Base-by-base conservation (phyloP, 768 basidiomycete genomes). In the Phlebiopsis flavidoalba region DNA sequence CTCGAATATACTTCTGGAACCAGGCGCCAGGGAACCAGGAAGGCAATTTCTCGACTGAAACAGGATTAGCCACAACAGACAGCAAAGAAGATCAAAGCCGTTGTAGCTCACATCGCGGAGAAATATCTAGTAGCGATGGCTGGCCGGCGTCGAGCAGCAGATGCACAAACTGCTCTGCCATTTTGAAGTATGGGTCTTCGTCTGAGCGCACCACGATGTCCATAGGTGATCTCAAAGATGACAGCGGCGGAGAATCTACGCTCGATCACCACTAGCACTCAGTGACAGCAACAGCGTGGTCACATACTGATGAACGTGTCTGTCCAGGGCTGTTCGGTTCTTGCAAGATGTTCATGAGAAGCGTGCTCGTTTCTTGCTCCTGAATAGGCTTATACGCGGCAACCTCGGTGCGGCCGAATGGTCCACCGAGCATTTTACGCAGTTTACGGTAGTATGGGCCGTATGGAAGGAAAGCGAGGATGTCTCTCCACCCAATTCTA, bases 181-280 rank as follows among this genome's bases (percentile, higher is more conserved):
- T 51, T 17, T 64, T 55, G n/a, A 74, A 66, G 61, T 67, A 70
- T 19, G 65, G 47, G 60, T 75, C 74, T 17, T 74, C 66, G 12
- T 65, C 45, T n/a, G 70, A 70, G 17, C 56, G 48, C 22, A 74
- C 68, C n/a, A 3, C 64, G 66, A 57, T 73, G 70, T 1, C 73
- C 74, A 49, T 75, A 75, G 7, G 71, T 64, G 22, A 72, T 68
- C 15, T 72, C 69, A 62, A 74, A 63, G 58, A 75, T 70, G 5
- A 65, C 63, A 10, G 69, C 71, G 4, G 69, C 67, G 14, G 69
- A 61, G 59, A 69, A 72, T 26, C 43, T 50, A 19, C 10, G 12
- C 33, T 49, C 19, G 10, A 49, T 14, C 10, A 10, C 50, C 10
- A 11, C 26, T 22, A n/a, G 48, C 22, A 51, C 24, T 11, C 24